Percentiles rank a stretch among this genome's conserved stretches.
Conservation (phyloP, 805 yeast species). For the Saccharomycopsis javanensis region DNA sequence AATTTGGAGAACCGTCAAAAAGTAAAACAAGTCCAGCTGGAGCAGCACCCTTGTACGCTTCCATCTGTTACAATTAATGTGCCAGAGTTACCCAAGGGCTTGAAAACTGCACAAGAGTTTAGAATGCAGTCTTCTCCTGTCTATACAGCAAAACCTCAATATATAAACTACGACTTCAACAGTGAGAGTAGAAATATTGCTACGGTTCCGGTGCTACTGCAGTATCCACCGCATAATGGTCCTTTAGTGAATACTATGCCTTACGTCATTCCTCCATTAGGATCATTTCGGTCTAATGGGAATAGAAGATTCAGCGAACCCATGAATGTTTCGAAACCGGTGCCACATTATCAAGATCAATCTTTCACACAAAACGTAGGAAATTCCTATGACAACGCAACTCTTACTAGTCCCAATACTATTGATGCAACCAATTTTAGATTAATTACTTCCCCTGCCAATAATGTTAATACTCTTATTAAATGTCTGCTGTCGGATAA, state of each 20-base stretch:
- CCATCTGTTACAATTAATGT: no score
- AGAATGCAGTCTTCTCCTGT: no score
- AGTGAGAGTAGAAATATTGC: neutral
- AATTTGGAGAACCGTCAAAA: no score
- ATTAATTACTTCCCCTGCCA: no score
- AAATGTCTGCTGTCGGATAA: no score
- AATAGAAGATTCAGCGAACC: neutral
- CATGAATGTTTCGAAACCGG: neutral
- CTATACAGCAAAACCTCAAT: no score
- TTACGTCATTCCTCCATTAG: neutral
- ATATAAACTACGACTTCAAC: neutral
- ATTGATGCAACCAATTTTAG: no score
- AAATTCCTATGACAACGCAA: neutral
- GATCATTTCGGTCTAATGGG: neutral
- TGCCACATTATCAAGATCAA: neutral
- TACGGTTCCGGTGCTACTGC: neutral
- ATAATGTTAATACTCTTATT: no score
- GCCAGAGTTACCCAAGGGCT: no score
- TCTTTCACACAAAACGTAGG: neutral
- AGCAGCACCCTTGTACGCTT: no score
- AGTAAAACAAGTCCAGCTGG: no score
- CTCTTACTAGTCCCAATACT: neutral
- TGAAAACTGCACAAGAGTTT: no score
- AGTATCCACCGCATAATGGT: neutral
- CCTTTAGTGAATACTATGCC: neutral